Evolutionary conservation across 352 stramenopile genomes (phyloP).

Genomic region (Phytopythium aichiense): DNA sequence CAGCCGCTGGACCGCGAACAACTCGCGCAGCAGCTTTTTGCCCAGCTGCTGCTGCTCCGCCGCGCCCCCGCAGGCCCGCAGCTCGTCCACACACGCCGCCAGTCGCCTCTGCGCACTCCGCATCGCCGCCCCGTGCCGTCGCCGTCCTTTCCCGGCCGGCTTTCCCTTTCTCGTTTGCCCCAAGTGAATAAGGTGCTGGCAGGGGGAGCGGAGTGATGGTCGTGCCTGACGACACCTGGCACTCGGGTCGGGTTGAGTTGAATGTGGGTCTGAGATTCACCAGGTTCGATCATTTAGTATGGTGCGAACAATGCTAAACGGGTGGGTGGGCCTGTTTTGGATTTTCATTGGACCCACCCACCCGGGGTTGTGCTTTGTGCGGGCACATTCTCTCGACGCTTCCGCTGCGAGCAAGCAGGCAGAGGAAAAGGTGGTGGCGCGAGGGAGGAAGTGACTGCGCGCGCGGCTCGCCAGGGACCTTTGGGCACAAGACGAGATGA

Average conservation of each 20-base stretch:
- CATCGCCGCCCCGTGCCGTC: slow-evolving; percentile 14
- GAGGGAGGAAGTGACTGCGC: background rate
- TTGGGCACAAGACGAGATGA: slow-evolving; percentile 37
- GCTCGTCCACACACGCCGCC: slow-evolving; percentile 42
- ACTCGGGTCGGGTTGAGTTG: background rate
- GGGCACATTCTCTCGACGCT: background rate
- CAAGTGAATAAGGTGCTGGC: background rate
- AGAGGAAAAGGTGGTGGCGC: background rate
- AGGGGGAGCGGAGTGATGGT: slow-evolving; percentile 3
- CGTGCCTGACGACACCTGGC: background rate
- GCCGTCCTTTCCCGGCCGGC: background rate
- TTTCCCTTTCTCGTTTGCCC: background rate
- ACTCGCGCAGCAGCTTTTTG: slow-evolving; percentile 44
- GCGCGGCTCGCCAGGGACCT: background rate
- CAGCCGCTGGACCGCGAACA: slow-evolving; percentile 53
- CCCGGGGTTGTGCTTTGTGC: background rate
- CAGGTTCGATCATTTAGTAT: background rate
- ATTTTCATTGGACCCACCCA: background rate
- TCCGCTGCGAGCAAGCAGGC: background rate
- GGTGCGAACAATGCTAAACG: background rate
- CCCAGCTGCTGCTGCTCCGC: slow-evolving; percentile 32
- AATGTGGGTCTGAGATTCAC: background rate
- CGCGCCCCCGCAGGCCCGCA: slow-evolving; percentile 24
- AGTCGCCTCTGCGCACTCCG: slow-evolving; percentile 36
- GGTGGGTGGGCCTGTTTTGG: background rate